These are phyloP conservation scores for Trifolium fragiferum DNA, from an alignment of 306 rosid species.

Conservation along the genomic window DNA sequence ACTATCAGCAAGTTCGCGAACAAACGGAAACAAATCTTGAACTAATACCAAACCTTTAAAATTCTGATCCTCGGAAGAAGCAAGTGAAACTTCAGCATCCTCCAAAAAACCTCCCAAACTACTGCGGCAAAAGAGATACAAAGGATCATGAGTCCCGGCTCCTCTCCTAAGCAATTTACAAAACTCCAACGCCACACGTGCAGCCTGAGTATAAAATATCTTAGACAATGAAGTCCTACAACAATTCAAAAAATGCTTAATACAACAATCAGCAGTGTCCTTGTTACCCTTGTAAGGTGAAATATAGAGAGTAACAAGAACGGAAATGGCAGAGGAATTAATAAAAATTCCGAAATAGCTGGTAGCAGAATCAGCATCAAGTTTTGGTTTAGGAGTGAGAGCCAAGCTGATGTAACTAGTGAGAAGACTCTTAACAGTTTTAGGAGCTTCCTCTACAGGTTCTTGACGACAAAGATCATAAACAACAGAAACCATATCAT, in stretches of 20 bases:
- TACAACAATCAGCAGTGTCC: slow-evolving; percentile 55
- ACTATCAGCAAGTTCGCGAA: slow-evolving; percentile 60
- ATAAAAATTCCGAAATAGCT: slow-evolving; percentile 68
- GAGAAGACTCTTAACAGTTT: slow-evolving; percentile 51
- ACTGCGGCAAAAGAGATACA: slow-evolving; percentile 75
- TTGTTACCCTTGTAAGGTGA: slow-evolving; percentile 64
- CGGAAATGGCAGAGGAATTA: slow-evolving; percentile 58
- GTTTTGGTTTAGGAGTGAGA: slow-evolving; percentile 42
- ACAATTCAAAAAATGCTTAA: slow-evolving; percentile 68
- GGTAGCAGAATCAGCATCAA: slow-evolving; percentile 44
- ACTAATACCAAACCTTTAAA: slow-evolving; percentile 45
- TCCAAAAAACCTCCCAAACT: slow-evolving; percentile 72
- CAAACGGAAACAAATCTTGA: slow-evolving; percentile 74
- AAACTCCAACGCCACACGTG: slow-evolving; percentile 68
- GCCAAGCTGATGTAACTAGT: slow-evolving; percentile 45
- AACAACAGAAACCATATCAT: slow-evolving; percentile 61
- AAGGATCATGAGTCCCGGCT: slow-evolving; percentile 56
- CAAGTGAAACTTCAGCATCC: slow-evolving; percentile 41
- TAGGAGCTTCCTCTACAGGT: slow-evolving; percentile 34
- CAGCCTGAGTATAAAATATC: slow-evolving; percentile 55
- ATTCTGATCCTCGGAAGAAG: slow-evolving; percentile 35
- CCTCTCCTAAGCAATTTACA: slow-evolving; percentile 79
- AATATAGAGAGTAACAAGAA: slow-evolving; percentile 72
- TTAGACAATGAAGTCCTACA: slow-evolving; percentile 51
- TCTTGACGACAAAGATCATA: slow-evolving; percentile 69